Base-by-base conservation (phyloP, 2,329 filamentous ascomycete genomes). In the Coleophoma cylindrospora region DNA sequence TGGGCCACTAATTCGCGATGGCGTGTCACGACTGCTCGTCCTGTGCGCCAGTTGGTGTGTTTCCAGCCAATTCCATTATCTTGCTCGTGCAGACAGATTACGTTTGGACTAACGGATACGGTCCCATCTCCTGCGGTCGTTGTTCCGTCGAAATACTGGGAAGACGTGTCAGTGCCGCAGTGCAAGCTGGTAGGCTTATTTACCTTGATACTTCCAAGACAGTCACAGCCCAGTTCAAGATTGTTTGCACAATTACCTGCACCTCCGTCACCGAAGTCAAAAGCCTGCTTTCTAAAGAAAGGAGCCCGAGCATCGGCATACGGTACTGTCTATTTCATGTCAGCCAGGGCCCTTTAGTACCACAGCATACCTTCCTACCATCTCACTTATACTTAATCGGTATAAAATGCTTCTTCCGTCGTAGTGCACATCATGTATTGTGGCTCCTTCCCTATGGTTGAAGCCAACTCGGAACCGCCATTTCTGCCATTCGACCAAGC, bases 11-110 rank as follows among this genome's bases (percentile, higher is more conserved):
- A 72, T 56, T 85, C 78, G 1, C 84, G 75, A 50, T 75, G 72
- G 8, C 84, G 73, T 0, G 79, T 79, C 0, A 86, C 80, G 1
- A 83, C 80, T 0, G 81, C 81, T 2, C 80, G 74, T 27, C 74
- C 72, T 0, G 81, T 87, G 4, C 83, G 74, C 70, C 78, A 85
- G 68, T 87, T 86, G 5, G 82, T 85, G 66, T 87, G 84, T 61
- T 87, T 87, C 82, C 83, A 87, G 7, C 76, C 74, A 40, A 87
- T 84, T 4, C 84, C 84, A 48, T 80, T 77, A 57, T 88, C 84
- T 60, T 86, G 80, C 63, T 88, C 84, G 60, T 87, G 84, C 3
- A 87, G 68, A 59, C 84, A 88, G 49, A 87, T 71, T 6, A 84
- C 82, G 54, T 87, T 87, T 14, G 74, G 74, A 22, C 74, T 72